phyloP scores from a whole-genome alignment of 208 protist species.

The Crithidia fasciculata region DNA sequence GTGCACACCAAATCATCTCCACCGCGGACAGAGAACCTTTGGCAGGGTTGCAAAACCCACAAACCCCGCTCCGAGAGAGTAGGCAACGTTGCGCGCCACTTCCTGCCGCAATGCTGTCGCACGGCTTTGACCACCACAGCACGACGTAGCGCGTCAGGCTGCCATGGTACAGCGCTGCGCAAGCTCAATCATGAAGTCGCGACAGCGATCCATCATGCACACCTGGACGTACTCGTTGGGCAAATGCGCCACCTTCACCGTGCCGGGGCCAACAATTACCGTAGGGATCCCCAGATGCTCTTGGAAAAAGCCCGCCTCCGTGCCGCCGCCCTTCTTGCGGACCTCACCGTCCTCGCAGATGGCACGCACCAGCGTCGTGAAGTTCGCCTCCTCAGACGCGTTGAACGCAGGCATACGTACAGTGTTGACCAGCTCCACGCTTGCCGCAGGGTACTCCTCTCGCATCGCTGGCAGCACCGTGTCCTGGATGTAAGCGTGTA shows the following conservation, averaged over 20 bases:
- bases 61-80: no score
- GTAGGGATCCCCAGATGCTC: conserved; percentile 37
- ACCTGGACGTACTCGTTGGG: conserved; percentile 41
- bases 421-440: conserved; percentile 13
- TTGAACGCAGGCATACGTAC: conserved; percentile 22
- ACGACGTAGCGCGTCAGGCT: background rate
- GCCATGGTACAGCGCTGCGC: conserved; percentile 3
- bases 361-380: conserved; percentile 29
- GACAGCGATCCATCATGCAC: conserved; percentile 17
- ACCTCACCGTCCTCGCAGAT: background rate
- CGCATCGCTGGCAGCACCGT: conserved; percentile 32
- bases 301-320: conserved; percentile 50
- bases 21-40: no score
- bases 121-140: no score
- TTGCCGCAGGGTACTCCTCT: conserved; percentile 30
- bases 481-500: conserved; percentile 34
- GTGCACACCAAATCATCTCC: no score
- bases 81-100: no score
- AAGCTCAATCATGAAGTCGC: conserved; percentile 11
- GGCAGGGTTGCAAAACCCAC: no score
- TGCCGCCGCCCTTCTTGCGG: conserved; percentile 34
- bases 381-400: conserved; percentile 29
- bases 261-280: conserved; percentile 39
- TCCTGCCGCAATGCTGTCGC: no score
- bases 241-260: conserved; percentile 35